Evolutionary conservation across 192 early-diverging fungal genomes (phyloP), one percentile per base, ranked within the genome.

Genomic region (Backusella circina): DNA sequence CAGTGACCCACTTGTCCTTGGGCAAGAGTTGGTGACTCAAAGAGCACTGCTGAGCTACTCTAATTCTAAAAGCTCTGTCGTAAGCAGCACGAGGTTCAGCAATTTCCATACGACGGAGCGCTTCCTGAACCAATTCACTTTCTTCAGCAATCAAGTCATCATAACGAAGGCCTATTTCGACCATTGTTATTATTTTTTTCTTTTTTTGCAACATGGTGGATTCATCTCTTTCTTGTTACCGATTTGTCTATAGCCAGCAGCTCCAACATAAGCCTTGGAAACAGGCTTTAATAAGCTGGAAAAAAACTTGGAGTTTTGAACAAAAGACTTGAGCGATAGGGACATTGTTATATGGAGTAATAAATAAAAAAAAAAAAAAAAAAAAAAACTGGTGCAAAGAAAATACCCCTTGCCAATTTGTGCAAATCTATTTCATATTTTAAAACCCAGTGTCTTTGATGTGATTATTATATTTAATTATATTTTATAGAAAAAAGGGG

Each of bases 111-210:
- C 96, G 92, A 76, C 88, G 84, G 50, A 97, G 80, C 2, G 97
- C 96, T 80, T 95, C 93, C 74, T 90, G 84, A 50, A 95, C 91
- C 65, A 95, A 84, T 30, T 88, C 87, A 65, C 84, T 93, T 83
- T 99, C 95, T 57, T 96, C 95, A 37, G 86, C 87, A 82, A 97
- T 85, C 61, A 99, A 83, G 83, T 97, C 97, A 87, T 99, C 97
- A 78, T 92, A 94, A 68, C 88, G 87, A 57, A 99, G 86, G 73
- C 97, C 97, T n/a, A n/a, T n/a, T n/a, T n/a, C n/a, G n/a, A n/a
- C n/a, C n/a, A n/a, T 38, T 38, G 37, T 38, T 38, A 38, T 38
- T 9, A 38, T 6, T 38, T 38, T 38, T 38, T 38, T 9, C 7
- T 6, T 38, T 38, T 38, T 38, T 7, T 38, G 37, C 37, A 9